Base-by-base conservation (phyloP, 2,329 filamentous ascomycete species). In the Mycosphaerella sp. region DNA sequence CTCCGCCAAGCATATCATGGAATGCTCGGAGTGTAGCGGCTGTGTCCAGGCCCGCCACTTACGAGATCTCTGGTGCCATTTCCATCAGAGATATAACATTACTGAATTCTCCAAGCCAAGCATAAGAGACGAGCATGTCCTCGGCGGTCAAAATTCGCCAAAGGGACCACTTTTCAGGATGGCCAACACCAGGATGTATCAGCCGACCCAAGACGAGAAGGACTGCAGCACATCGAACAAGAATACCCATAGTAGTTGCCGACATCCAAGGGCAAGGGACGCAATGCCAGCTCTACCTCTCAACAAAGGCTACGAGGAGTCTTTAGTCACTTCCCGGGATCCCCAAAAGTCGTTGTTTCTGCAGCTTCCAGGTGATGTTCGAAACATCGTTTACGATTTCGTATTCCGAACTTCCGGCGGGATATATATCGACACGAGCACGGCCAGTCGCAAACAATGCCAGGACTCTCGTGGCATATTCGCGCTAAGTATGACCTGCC, bases 381-480 rank as follows among this genome's bases (percentile, higher is more conserved):
- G 58, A 4, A 58, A 60, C 42, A 56, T 60, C 43, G 55, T 60
- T 34, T 60, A 54, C 50, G 42, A 58, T 3, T 45, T 53, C n/a
- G 54, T 58, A 6, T 58, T 60, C 32, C 26, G 38, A 8, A 39
- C 26, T 4, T 34, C 53, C n/a, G 38, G 52, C n/a, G 58, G 53
- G 14, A 48, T 60, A 11, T 34, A 52, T n/a, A 32, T 58, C 12
- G 54, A 58, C 45, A 55, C 58, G 36, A 49, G 29, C 31, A 29
- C 26, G 4, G 32, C 34, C 6, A 36, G 44, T 10, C n/a, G n/a
- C 17, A 34, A 21, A 7, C 29, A 8, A 23, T 29, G 40, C 17
- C 14, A 12, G n/a, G 29, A 45, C 21, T 14, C n/a, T 32, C 50
- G 23, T 10, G 48, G 31, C 39, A 38, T 52, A 7, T 56, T 58